Evolutionary conservation across 75 land plant species (phyloP), one percentile per base, ranked within the genome.

Genomic region (Selaginella tamariscina): DNA sequence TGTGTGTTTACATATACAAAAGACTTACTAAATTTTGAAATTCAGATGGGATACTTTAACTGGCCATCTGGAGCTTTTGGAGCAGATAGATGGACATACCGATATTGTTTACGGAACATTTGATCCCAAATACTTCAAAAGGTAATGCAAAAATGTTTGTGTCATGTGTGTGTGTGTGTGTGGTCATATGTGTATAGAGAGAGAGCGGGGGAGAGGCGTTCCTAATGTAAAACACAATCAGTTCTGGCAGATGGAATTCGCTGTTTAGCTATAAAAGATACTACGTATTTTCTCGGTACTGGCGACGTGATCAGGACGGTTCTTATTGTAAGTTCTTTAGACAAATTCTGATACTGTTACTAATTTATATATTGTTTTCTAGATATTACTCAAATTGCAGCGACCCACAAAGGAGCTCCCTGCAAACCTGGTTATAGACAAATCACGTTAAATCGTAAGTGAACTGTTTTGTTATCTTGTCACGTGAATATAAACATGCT

Each of bases 1-100:
- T n/a, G n/a, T n/a, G n/a, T n/a, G n/a, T n/a, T n/a, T n/a, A n/a
- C n/a, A n/a, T n/a, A n/a, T n/a, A 32, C 8, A 64, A 65, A 49
- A 44, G 28, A 62, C 65, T 20, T 26, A 30, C 29, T 27, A 20
- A 26, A 29, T 29, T 27, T 49, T 1, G 23, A 1, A 64, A 74
- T 75, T 55, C 85, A 92, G 97, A 78, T 92, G 93, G 97, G 97
- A 92, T 71, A 79, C 74, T 54, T 70, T 92, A 71, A 88, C 87
- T 29, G 82, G 84, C 70, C 84, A 88, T 64, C 65, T 92, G 65
- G 87, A 88, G 76, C 73, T 81, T 23, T 62, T 92, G 29, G 89
- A 88, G 31, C 80, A 81, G 32, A 33, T 82, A 22, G 78, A 88
- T 82, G 97, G 97, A 15, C 94, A 92, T 49, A 76, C 75, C 69